Conservation (phyloP, 352 stramenopile species). For the Phytophthora cryptogea region DNA sequence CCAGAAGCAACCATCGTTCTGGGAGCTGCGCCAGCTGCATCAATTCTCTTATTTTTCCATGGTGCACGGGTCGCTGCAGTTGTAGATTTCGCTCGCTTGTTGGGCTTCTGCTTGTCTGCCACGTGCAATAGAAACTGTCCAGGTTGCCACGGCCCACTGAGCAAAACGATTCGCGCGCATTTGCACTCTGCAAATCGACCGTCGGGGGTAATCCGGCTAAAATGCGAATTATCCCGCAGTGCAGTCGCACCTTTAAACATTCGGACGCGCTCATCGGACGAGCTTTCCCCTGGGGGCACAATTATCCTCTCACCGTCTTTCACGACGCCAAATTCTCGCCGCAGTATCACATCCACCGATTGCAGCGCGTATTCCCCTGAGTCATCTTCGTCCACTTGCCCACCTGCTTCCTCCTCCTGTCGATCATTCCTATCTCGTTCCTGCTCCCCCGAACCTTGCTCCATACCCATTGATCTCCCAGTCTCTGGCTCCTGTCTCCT, state of each 20-base stretch:
- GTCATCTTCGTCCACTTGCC: constrained; percentile 1
- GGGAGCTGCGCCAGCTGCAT: not conserved
- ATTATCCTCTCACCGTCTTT: constrained; percentile 23
- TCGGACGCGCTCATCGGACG: constrained; percentile 11
- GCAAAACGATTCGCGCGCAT: constrained; percentile 63
- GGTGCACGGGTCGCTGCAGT: constrained; percentile 1
- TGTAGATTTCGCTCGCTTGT: constrained; percentile 30
- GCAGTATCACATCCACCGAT: constrained; percentile 36
- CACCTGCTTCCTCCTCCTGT: not conserved
- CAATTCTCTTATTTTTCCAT: constrained; percentile 29
- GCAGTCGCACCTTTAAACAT: constrained; percentile 39
- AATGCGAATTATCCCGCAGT: constrained; percentile 51
- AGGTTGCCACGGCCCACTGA: constrained; percentile 56
- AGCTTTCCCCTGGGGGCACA: constrained; percentile 5
- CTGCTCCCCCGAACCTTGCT: not conserved
- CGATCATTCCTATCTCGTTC: not conserved
- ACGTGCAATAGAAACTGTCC: constrained; percentile 66
- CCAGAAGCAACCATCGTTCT: constrained; percentile 9
- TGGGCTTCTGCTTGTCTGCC: constrained; percentile 50
- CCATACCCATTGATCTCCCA: too few relatives aligned
- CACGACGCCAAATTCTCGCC: constrained; percentile 31
- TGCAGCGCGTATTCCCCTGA: constrained; percentile 34
- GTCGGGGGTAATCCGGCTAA: constrained; percentile 65
- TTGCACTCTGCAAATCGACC: constrained; percentile 71
- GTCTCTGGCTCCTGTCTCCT: constrained; percentile 2